phyloP scores from a whole-genome alignment of 2,329 filamentous ascomycete genomes.

The Botrytis medusae region DNA sequence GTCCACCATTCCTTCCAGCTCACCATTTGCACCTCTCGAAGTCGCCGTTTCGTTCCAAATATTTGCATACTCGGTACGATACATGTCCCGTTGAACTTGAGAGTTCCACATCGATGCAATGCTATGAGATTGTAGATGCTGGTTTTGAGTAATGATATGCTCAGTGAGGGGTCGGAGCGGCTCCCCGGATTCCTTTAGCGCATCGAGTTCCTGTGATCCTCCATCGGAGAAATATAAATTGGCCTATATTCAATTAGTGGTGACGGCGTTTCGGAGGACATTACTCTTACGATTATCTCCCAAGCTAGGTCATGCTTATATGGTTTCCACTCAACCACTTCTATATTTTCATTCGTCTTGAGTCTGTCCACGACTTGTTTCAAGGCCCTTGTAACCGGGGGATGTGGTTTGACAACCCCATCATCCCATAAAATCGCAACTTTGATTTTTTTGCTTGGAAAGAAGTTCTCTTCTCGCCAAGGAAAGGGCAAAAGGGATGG shows the following conservation, averaged over 20 bases:
- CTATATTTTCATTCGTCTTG: constrained; percentile 45
- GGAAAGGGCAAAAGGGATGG: constrained; percentile 53
- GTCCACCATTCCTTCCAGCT: constrained; percentile 48
- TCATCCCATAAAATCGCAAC: constrained; percentile 62
- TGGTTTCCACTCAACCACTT: constrained; percentile 57
- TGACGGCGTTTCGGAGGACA: no score
- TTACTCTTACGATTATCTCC: constrained; percentile 46
- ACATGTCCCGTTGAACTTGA: constrained; percentile 44
- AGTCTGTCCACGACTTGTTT: constrained; percentile 54
- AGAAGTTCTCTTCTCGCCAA: constrained; percentile 45
- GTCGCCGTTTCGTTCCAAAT: constrained; percentile 39
- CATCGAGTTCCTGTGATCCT: constrained; percentile 51
- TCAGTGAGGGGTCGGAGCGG: constrained; percentile 57
- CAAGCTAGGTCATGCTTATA: constrained; percentile 53
- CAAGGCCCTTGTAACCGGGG: constrained; percentile 58
- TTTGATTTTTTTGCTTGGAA: constrained; percentile 49
- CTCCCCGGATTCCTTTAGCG: constrained; percentile 55
- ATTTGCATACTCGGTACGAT: constrained; percentile 28
- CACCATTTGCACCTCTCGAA: constrained; percentile 33
- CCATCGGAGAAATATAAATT: constrained; percentile 59
- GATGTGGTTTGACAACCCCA: constrained; percentile 59
- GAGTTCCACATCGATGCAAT: constrained; percentile 47
- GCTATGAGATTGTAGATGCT: constrained; percentile 45
- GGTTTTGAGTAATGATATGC: constrained; percentile 57
- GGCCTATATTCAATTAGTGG: constrained; percentile 25